These are phyloP conservation scores for Warburgia ugandensis DNA, from an alignment of 164 flowering plant species.

Conservation along the genomic window DNA sequence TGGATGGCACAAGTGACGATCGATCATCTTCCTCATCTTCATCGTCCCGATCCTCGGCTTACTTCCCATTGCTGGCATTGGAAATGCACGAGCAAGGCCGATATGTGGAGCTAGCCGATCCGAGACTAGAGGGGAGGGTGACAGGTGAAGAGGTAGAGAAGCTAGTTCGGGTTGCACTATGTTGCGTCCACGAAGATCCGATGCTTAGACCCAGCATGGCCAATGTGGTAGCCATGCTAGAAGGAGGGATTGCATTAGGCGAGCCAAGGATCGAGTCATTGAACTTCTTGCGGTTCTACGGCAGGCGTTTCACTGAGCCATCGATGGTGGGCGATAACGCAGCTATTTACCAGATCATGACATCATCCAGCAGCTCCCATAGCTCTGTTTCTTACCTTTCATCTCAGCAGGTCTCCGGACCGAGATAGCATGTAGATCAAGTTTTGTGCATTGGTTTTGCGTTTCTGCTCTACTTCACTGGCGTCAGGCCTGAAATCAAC, in stretches of 20 bases:
- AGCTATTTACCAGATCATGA: background rate
- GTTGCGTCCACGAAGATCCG: conserved; percentile 92
- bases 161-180: conserved; percentile 69
- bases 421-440: too few species aligned
- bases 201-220: conserved; percentile 64
- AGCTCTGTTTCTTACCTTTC: conserved; percentile 4
- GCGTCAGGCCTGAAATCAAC: too few species aligned
- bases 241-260: conserved; percentile 12
- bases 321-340: background rate
- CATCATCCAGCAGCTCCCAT: background rate
- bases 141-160: conserved; percentile 52
- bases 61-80: conserved; percentile 69
- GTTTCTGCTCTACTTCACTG: too few species aligned
- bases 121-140: conserved; percentile 64
- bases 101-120: conserved; percentile 73
- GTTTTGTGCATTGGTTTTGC: too few species aligned
- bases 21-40: conserved; percentile 20
- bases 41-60: conserved; percentile 34
- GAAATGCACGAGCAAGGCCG: conserved; percentile 80
- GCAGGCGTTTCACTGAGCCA: conserved; percentile 9
- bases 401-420: conserved; percentile 14
- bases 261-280: conserved; percentile 17
- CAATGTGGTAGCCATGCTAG: conserved; percentile 76
- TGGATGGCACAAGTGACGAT: conserved; percentile 12
- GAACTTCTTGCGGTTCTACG: conserved; percentile 14